Percentiles rank a stretch among this genome's conserved stretches.
phyloP scores from a whole-genome alignment of 305 asterid species.

The Fraxinus angustifolia region DNA sequence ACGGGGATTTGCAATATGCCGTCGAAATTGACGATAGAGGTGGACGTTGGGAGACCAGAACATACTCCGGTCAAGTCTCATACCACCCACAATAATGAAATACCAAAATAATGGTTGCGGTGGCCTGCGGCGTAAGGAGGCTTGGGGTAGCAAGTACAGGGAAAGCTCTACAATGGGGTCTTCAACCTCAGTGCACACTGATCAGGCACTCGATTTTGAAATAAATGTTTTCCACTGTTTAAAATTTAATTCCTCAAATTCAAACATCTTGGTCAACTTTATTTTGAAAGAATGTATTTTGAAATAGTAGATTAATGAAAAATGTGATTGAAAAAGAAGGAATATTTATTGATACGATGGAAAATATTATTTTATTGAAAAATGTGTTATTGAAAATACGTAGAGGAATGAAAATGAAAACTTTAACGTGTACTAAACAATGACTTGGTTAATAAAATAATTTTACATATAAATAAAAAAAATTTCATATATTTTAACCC shows the following conservation, averaged over 20 bases:
- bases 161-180: neutral
- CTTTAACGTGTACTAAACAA: too few species aligned
- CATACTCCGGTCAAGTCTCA: conserved; percentile 27
- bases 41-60: conserved; percentile 20
- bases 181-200: neutral
- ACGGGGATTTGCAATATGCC: conserved; percentile 14
- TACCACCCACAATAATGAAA: neutral
- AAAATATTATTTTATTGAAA: too few species aligned
- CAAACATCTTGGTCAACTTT: too few species aligned
- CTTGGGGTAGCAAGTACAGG: neutral
- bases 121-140: neutral
- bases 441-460: too few species aligned
- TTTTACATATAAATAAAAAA: too few species aligned
- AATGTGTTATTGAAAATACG: too few species aligned
- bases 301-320: too few species aligned
- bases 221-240: too few species aligned
- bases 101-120: neutral
- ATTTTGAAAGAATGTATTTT: too few species aligned
- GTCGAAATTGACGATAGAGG: conserved; percentile 29
- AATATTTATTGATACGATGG: too few species aligned
- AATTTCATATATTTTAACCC: neutral
- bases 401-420: too few species aligned
- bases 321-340: too few species aligned
- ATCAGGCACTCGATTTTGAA: neutral
- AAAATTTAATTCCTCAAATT: neutral